Conservation (phyloP, 208 protist species). For the Endotrypanum monterogeii region DNA sequence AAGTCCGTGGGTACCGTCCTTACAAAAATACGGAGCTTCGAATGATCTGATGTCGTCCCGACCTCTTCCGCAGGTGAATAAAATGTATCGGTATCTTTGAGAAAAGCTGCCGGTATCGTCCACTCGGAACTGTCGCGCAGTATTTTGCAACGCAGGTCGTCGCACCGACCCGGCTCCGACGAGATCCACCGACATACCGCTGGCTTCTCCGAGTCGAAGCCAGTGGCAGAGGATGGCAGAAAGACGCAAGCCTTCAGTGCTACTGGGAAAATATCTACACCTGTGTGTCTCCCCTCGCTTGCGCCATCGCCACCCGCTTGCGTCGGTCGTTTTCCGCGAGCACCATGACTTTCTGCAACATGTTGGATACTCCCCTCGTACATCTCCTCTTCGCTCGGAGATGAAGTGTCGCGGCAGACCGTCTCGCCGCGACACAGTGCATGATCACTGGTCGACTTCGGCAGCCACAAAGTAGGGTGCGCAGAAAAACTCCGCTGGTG, state of each 20-base stretch:
- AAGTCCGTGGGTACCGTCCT: constrained; percentile 61
- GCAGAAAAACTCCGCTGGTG: constrained; percentile 22
- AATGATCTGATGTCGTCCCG: constrained; percentile 1
- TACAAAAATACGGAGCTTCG: constrained; percentile 58
- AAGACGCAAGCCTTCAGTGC: constrained; percentile 28
- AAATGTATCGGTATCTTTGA: not conserved
- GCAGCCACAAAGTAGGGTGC: constrained; percentile 35
- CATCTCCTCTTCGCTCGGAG: not conserved
- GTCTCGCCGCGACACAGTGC: constrained; percentile 6
- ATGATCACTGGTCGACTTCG: constrained; percentile 11
- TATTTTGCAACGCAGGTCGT: not conserved
- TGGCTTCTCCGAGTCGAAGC: constrained; percentile 2
- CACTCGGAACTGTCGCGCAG: constrained; percentile 21
- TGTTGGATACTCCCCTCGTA: not conserved
- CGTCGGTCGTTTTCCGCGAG: not conserved
- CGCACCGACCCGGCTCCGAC: not conserved
- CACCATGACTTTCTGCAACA: not conserved
- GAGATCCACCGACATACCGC: constrained; percentile 28
- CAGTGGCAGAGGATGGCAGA: constrained; percentile 3
- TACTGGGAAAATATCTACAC: constrained; percentile 18
- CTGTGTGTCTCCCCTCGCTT: not conserved
- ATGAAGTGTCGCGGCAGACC: not conserved
- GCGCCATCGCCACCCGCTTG: not conserved
- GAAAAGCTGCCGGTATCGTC: constrained; percentile 7
- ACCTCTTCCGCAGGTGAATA: not conserved